phyloP scores from a whole-genome alignment of 1,139 yeast genomes.

The Zygosaccharomyces pseudobailii region DNA sequence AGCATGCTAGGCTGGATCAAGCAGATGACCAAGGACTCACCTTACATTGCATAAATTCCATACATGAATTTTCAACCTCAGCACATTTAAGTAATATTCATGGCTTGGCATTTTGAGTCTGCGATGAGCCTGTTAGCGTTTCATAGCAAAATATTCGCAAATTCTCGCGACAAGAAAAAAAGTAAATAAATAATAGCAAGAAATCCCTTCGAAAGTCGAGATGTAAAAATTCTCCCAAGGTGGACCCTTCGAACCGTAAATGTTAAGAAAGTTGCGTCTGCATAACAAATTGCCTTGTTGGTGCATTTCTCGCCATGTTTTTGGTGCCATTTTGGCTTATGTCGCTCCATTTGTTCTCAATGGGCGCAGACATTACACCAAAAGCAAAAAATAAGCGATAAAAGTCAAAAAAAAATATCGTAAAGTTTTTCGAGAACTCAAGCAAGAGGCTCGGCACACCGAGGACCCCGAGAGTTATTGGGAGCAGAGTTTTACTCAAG shows the following conservation, averaged over 20 bases:
- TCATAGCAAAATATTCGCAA: neutral
- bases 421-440: neutral
- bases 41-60: neutral
- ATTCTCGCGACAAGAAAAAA: neutral
- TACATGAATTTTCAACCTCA: neutral
- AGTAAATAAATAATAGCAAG: neutral
- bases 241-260: neutral
- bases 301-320: neutral
- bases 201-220: neutral
- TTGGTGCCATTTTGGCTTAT: neutral
- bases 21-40: constrained; percentile 10
- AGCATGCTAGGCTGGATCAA: constrained; percentile 25
- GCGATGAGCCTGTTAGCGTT: neutral
- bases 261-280: neutral
- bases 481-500: no score
- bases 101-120: neutral
- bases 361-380: neutral
- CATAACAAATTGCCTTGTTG: neutral
- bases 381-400: constrained; percentile 1
- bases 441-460: neutral
- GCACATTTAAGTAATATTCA: neutral
- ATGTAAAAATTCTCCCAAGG: neutral
- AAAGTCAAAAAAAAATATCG: constrained; percentile 1
- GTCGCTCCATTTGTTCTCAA: neutral
- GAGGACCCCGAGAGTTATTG: neutral